Conservation (phyloP, 345 rosid species). For the Citrus cavaleriei region DNA sequence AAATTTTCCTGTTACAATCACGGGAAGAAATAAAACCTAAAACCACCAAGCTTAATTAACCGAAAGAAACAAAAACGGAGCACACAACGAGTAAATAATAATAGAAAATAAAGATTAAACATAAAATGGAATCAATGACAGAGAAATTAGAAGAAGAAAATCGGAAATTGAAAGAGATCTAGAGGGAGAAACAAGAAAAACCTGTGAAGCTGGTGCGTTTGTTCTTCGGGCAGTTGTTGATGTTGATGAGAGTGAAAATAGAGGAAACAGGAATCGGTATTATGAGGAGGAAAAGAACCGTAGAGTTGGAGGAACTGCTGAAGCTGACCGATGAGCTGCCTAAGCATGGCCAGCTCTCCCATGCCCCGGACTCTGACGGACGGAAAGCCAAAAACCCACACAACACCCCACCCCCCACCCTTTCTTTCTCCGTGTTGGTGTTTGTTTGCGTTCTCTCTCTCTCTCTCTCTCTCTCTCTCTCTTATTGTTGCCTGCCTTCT, state of each 20-base stretch:
- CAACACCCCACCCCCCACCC: too few relatives aligned
- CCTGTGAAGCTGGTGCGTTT: constrained; percentile 2
- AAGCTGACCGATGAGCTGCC: constrained; percentile 96
- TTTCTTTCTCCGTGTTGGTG: constrained; percentile 9
- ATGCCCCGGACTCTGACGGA: constrained; percentile 39
- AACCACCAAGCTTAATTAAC: background rate
- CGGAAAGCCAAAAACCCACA: too few relatives aligned
- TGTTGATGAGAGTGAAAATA: constrained; percentile 12
- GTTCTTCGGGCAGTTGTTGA: background rate
- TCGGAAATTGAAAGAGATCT: background rate
- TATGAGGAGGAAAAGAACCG: constrained; percentile 58
- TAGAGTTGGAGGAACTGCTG: constrained; percentile 66
- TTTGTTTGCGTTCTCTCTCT: constrained; percentile 12
- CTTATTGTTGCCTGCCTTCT: constrained; percentile 7
- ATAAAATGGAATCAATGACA: background rate
- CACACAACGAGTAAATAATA: too few relatives aligned
- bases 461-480: constrained; percentile 8
- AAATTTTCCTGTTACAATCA: background rate
- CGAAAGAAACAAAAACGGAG: background rate
- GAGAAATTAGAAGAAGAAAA: background rate
- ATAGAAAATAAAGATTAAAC: background rate
- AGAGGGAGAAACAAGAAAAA: background rate
- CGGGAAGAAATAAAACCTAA: background rate
- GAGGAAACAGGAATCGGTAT: constrained; percentile 9
- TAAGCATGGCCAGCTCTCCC: constrained; percentile 96